Conservation (phyloP, 306 rosid species). For the Cucumis cinereus region DNA sequence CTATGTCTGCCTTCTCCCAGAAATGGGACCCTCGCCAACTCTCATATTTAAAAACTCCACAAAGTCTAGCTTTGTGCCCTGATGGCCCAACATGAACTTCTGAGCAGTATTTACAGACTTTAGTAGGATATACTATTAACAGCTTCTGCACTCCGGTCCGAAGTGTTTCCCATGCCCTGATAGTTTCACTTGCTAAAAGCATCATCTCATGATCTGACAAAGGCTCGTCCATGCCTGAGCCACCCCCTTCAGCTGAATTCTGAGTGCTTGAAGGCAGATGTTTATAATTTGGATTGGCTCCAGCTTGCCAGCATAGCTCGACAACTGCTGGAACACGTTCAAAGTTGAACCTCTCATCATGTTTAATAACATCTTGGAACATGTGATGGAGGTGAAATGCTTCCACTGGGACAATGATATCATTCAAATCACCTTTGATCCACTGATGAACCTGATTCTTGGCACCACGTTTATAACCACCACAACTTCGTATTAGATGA, state of each 20-base stretch:
- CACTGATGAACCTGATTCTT: conserved; percentile 68
- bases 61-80: conserved; percentile 73
- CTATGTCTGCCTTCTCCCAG: conserved; percentile 65
- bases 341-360: conserved; percentile 64
- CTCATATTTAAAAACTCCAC: conserved; percentile 77
- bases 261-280: conserved; percentile 17
- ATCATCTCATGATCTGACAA: conserved; percentile 32
- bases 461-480: conserved; percentile 48
- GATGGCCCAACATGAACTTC: conserved; percentile 87
- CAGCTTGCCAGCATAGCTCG: conserved; percentile 86
- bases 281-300: conserved; percentile 35
- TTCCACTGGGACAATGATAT: conserved; percentile 66
- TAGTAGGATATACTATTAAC: conserved; percentile 59
- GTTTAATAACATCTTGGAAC: conserved; percentile 62
- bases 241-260: conserved; percentile 16
- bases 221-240: conserved; percentile 17
- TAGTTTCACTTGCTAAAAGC: conserved; percentile 37
- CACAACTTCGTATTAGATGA: conserved; percentile 58
- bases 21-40: conserved; percentile 66
- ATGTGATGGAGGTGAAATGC: conserved; percentile 55
- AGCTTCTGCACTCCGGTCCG: conserved; percentile 61
- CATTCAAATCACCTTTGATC: conserved; percentile 47
- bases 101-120: conserved; percentile 76
- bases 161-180: conserved; percentile 64
- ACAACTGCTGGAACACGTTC: conserved; percentile 78